Conservation (phyloP, 345 rosid species). For the Adansonia digitata region DNA sequence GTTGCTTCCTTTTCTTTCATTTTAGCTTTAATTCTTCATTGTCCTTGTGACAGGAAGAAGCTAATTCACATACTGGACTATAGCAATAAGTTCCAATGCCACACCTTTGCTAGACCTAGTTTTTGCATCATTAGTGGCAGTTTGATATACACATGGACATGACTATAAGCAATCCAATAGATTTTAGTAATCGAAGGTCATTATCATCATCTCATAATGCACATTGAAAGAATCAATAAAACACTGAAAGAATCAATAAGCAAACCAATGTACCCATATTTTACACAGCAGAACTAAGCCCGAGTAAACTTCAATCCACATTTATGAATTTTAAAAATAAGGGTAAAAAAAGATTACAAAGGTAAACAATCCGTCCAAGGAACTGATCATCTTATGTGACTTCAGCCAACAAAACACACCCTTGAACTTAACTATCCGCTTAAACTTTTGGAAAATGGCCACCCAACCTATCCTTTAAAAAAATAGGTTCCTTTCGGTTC, state of each 20-base stretch:
- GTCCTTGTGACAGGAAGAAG: not conserved
- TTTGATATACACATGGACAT: not conserved
- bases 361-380: not conserved
- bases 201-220: not conserved
- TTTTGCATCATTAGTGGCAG: not conserved
- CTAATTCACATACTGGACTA: not conserved
- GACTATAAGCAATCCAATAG: not conserved
- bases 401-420: not conserved
- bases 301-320: not conserved
- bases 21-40: not conserved
- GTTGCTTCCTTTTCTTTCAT: not conserved
- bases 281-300: not conserved
- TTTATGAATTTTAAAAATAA: not conserved
- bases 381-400: not conserved
- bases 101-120: not conserved
- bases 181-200: not conserved
- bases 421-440: not conserved
- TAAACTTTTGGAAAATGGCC: not conserved
- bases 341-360: not conserved
- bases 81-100: not conserved
- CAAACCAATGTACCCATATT: not conserved
- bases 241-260: slow-evolving; percentile 3
- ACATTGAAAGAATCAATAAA: slow-evolving; percentile 4
- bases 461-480: not conserved
- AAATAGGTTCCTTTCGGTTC: not conserved